Evolutionary conservation across 192 early-diverging fungal species (phyloP), one percentile per base, ranked within the genome.

Genomic region (Linderina pennispora): DNA sequence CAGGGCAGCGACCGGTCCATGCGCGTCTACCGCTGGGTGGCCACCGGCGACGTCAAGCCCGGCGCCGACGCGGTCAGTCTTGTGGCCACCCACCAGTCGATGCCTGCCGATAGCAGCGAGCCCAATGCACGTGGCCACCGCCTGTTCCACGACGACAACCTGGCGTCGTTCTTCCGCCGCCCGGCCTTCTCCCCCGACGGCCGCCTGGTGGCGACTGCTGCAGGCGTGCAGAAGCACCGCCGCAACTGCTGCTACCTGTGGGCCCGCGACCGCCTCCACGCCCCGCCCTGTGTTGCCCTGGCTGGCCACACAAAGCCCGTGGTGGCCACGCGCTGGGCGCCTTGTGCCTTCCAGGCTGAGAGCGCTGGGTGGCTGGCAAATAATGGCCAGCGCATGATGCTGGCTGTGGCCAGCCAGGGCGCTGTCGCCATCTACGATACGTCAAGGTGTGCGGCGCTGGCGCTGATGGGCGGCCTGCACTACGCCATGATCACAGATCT

Each of bases 131-230:
- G 44, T 24, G 23, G 40, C 5, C 50, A 78, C 48, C 69, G 79
- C 4, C 50, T 87, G 44, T 90, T 83, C 48, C 80, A 87, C 51
- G 90, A 92, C 66, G 94, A 97, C 61, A 91, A 80, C 40, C 55
- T 97, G 44, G 76, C 85, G 1, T 90, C 91, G 1, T 97, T 95
- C 62, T 97, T 97, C 62, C 68, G 94, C 37, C 67, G 94, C 45
- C 82, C 87, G 3, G 62, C 79, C 3, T 89, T 95, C 50, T 87
- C 88, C 15, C 89, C 92, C 8, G 94, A 97, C 57, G 94, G 94
- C 8, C 73, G 81, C 8, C 57, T 94, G 24, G 65, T 97, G 11
- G 45, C 92, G 7, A 77, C 87, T 0, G 90, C 94, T 10, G 84
- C 89, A 0, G 94, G 91, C 16, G 55, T 85, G 17, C 80, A 77